Conservation (phyloP, 1,284 basidiomycete species). For the Trichosporon asahii region DNA sequence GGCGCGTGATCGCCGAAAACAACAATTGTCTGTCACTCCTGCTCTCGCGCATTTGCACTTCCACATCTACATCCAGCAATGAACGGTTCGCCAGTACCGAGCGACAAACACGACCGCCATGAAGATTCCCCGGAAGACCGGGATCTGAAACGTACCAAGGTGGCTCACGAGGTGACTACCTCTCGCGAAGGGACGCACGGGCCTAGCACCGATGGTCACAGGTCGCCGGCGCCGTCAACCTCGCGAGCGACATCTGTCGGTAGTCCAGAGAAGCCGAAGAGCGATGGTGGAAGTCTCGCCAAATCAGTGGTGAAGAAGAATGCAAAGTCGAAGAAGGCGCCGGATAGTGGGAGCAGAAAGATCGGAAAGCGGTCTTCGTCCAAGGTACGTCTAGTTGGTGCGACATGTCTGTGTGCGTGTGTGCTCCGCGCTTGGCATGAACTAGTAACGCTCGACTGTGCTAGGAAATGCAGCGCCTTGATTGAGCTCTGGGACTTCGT, state of each 20-base stretch:
- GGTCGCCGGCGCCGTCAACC: neutral
- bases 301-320: slow-evolving; percentile 78
- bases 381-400: neutral
- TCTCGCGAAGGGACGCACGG: neutral
- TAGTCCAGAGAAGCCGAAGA: neutral
- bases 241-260: slow-evolving; percentile 1
- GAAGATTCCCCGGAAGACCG: slow-evolving; percentile 6
- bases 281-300: slow-evolving; percentile 15
- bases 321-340: slow-evolving; percentile 46
- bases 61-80: neutral
- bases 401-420: neutral
- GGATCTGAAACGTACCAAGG: slow-evolving; percentile 13
- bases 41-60: neutral
- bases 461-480: too few species aligned
- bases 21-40: slow-evolving; percentile 2
- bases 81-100: slow-evolving; percentile 64
- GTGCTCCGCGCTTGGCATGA: neutral
- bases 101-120: slow-evolving; percentile 3
- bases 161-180: neutral
- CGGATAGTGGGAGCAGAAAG: slow-evolving; percentile 9
- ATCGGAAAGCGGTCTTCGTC: neutral
- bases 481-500: too few species aligned
- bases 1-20: neutral
- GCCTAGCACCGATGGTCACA: neutral
- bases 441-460: too few species aligned